Conservation (phyloP, 2,329 filamentous ascomycete genomes). For the Trichoderma sp. region DNA sequence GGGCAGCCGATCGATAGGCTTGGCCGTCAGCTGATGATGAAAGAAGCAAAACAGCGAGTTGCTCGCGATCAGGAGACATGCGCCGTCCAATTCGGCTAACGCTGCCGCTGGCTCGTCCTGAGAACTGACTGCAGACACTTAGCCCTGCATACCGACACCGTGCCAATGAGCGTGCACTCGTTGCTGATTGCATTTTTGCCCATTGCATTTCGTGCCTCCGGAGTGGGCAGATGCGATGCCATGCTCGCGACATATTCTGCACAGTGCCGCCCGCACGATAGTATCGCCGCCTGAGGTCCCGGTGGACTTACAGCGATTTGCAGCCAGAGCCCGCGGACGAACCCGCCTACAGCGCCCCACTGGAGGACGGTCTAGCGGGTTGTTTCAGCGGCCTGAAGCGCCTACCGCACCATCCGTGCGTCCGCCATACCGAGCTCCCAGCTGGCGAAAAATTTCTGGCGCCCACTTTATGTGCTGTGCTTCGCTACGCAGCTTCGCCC, state of each 20-base stretch:
- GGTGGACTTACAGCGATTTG: neutral
- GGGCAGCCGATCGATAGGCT: slow-evolving; percentile 7
- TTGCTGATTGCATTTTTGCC: neutral
- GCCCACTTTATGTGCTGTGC: neutral
- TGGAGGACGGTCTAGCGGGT: slow-evolving; percentile 5
- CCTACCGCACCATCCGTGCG: slow-evolving; percentile 15
- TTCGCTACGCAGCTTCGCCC: slow-evolving; percentile 6
- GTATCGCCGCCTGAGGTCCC: neutral
- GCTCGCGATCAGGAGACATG: slow-evolving; percentile 18
- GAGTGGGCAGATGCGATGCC: slow-evolving; percentile 8
- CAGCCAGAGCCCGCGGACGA: neutral
- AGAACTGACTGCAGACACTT: slow-evolving; percentile 15
- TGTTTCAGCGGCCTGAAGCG: slow-evolving; percentile 7
- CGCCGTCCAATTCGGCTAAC: neutral
- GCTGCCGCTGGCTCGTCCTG: neutral
- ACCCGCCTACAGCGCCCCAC: slow-evolving; percentile 13
- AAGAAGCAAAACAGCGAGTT: neutral
- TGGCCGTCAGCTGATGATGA: slow-evolving; percentile 12
- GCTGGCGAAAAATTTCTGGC: slow-evolving; percentile 15
- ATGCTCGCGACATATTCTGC: neutral
- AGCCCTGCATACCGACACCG: neutral
- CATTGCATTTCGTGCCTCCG: neutral
- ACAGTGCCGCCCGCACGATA: neutral
- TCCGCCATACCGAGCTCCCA: slow-evolving; percentile 16
- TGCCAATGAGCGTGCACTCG: neutral